Evolutionary conservation across 129 eudicot species (phyloP).

Genomic region (Arctium minus): DNA sequence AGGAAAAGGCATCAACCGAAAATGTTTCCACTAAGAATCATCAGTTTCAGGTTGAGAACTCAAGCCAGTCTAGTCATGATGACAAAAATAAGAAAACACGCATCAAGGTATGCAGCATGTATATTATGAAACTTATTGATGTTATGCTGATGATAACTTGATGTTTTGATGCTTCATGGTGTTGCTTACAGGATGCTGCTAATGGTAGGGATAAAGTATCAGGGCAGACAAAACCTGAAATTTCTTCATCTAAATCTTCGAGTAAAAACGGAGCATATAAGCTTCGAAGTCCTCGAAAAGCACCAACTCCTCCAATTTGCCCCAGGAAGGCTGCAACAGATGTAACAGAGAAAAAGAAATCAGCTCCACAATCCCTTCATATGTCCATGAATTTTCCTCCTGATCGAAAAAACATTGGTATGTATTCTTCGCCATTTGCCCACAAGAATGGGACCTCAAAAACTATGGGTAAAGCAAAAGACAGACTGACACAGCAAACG

Average conservation of each 20-base stretch:
- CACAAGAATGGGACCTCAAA: constrained; percentile 36
- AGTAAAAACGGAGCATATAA: constrained; percentile 23
- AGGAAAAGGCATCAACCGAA: constrained; percentile 6
- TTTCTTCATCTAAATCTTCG: constrained; percentile 16
- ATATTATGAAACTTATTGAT: too few relatives aligned
- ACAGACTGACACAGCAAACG: constrained; percentile 28
- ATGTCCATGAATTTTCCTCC: constrained; percentile 49
- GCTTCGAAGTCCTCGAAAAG: constrained; percentile 16
- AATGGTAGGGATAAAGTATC: constrained; percentile 16
- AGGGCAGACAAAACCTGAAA: constrained; percentile 30
- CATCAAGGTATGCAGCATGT: too few relatives aligned
- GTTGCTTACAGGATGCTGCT: constrained; percentile 36
- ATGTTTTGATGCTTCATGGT: not conserved
- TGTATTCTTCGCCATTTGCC: constrained; percentile 30
- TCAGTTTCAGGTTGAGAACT: too few relatives aligned
- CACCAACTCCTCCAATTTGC: constrained; percentile 19
- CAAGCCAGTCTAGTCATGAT: too few relatives aligned
- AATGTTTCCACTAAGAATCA: not conserved
- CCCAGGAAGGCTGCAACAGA: constrained; percentile 26
- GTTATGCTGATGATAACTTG: not conserved
- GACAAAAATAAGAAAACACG: too few relatives aligned
- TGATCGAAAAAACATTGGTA: constrained; percentile 20
- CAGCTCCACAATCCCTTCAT: constrained; percentile 40
- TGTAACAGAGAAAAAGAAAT: constrained; percentile 35
- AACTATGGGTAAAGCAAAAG: constrained; percentile 39